Conservation (phyloP, 1,139 yeast species). For the Zygotorulaspora mrakii region DNA sequence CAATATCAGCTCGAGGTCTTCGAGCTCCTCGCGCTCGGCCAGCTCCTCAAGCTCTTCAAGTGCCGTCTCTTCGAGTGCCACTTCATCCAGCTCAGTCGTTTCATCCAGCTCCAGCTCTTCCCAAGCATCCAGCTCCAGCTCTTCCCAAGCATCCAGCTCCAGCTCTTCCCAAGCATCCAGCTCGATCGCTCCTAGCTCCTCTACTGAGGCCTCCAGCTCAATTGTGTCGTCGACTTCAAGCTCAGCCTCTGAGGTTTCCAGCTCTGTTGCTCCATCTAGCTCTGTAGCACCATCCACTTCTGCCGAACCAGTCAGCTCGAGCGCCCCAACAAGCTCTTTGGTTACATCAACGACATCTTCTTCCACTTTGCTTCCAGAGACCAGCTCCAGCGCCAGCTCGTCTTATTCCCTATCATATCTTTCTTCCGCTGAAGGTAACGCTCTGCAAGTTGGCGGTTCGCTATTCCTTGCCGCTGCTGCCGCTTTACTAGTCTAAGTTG, state of each 20-base stretch:
- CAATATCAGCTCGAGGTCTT: constrained; percentile 33
- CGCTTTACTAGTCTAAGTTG: constrained; percentile 32
- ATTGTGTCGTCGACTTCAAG: constrained; percentile 34
- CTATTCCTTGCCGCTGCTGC: constrained; percentile 37
- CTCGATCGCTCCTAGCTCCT: constrained; percentile 33
- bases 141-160: constrained; percentile 21
- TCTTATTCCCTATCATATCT: constrained; percentile 15
- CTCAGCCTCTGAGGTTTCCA: constrained; percentile 29
- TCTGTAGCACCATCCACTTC: constrained; percentile 18
- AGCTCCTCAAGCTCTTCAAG: constrained; percentile 39
- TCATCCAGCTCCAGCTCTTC: constrained; percentile 9
- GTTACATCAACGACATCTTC: constrained; percentile 9
- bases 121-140: too few species aligned
- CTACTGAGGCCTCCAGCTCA: constrained; percentile 27
- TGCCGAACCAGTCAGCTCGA: constrained; percentile 21
- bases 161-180: constrained; percentile 30
- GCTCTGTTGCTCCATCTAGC: constrained; percentile 23
- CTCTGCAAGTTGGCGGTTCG: constrained; percentile 31
- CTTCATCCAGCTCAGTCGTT: constrained; percentile 37
- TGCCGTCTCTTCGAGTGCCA: constrained; percentile 35
- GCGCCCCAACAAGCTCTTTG: constrained; percentile 22
- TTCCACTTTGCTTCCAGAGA: background rate
- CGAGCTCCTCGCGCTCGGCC: constrained; percentile 35
- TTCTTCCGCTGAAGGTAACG: constrained; percentile 34
- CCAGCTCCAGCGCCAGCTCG: constrained; percentile 10